These are phyloP conservation scores for Urochloa ruziziensis DNA, from an alignment of 176 grass and related monocot species.

Conservation along the genomic window DNA sequence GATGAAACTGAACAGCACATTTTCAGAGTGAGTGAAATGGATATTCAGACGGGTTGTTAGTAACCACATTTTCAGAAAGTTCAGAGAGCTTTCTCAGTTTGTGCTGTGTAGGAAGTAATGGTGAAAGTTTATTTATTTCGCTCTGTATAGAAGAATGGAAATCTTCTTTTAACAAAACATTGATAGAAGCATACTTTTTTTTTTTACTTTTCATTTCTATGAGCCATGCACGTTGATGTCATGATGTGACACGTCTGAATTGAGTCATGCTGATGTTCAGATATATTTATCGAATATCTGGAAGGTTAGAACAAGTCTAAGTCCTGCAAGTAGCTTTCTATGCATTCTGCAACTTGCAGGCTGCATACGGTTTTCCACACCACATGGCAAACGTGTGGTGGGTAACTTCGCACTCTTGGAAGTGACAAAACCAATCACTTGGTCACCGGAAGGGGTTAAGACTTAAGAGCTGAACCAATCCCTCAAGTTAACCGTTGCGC, in stretches of 20 bases:
- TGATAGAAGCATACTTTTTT: not conserved
- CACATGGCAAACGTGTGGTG: slow-evolving; percentile 9
- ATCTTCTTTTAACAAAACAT: no score
- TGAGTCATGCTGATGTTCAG: not conserved
- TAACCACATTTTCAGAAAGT: not conserved
- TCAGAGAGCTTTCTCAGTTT: not conserved
- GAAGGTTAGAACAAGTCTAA: slow-evolving; percentile 32
- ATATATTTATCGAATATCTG: not conserved
- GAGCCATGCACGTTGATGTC: not conserved
- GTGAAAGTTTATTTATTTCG: not conserved
- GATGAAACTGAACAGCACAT: slow-evolving; percentile 57
- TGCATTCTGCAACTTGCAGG: not conserved
- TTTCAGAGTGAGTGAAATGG: not conserved
- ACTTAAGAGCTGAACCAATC: not conserved
- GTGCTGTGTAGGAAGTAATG: not conserved
- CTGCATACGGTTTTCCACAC: slow-evolving; percentile 9
- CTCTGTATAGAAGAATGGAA: not conserved
- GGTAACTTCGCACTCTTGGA: not conserved
- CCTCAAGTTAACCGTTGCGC: not conserved
- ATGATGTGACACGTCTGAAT: not conserved
- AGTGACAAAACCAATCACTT: not conserved
- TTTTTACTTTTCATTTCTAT: not conserved
- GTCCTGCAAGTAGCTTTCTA: not conserved
- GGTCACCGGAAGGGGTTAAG: not conserved
- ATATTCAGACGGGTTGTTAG: not conserved